phyloP scores from a whole-genome alignment of 306 rosid species.

The Quercus cerris region DNA sequence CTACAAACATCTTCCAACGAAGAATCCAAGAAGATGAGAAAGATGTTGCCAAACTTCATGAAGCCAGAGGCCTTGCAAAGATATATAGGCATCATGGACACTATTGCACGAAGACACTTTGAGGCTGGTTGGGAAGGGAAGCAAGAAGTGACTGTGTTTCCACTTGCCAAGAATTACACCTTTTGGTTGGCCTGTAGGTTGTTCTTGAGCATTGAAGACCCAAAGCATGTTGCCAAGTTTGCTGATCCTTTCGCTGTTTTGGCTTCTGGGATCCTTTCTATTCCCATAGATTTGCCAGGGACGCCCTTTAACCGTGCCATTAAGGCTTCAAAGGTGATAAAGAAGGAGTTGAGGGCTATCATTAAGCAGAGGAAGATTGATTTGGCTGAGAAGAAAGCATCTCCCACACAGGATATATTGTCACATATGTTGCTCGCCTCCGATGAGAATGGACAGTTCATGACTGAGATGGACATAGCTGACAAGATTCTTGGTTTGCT shows the following conservation, averaged over 20 bases:
- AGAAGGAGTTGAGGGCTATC: neutral
- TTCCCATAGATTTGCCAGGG: conserved; percentile 8
- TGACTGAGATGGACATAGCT: conserved; percentile 4
- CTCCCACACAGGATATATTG: conserved; percentile 1
- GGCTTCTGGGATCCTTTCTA: conserved; percentile 1
- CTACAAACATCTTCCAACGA: neutral
- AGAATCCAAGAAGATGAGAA: neutral
- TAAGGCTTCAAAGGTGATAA: neutral
- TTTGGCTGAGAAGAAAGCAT: neutral
- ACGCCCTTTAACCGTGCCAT: neutral
- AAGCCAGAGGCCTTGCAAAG: conserved; percentile 13
- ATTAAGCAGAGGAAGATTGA: conserved; percentile 6
- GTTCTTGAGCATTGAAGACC: conserved; percentile 7
- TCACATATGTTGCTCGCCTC: neutral
- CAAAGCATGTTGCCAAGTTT: neutral
- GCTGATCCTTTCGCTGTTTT: neutral
- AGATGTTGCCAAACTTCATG: neutral
- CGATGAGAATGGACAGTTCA: neutral
- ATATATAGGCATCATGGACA: conserved; percentile 11
- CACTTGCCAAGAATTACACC: neutral
- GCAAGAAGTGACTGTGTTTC: neutral
- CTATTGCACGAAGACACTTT: neutral
- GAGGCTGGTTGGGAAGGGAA: conserved; percentile 1
- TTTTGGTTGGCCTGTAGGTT: neutral
- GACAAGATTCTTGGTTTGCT: neutral